Base-by-base conservation (phyloP, 352 stramenopile genomes). In the Globisporangium barbulae region DNA sequence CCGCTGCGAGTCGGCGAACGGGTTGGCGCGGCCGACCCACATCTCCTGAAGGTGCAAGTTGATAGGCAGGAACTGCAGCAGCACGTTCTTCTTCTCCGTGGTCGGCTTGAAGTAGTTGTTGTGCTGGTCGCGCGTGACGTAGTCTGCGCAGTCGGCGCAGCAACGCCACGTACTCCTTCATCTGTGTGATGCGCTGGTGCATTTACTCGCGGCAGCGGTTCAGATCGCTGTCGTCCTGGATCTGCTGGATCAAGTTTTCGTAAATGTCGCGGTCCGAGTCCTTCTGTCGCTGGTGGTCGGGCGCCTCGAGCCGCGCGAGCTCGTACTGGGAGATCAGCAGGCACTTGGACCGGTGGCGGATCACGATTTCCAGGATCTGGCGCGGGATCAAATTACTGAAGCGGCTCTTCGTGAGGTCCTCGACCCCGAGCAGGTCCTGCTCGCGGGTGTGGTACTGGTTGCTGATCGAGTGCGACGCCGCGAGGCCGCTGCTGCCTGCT, bases 401-500 rank as follows among this genome's bases (percentile, higher is more conserved):
- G 45, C 83, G 80, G 45, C 83, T 92, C 55, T 95, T 85, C 0
- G 83, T 92, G 12, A 95, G 62, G 52, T 93, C 85, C 64, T 95
- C 87, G 1, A 95, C 87, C 0, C 94, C 87, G 12, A 95, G 61
- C 19, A 96, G 61, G 0, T 77, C 85, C 30, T 90, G 75, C 57
- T 96, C 87, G 64, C 85, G 87, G 50, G 94, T 91, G 54, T 94
- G 87, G 64, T 94, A 96, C 67, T 94, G 85, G 63, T 86, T 92
- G 59, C 81, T 93, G 50, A 93, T 88, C 2, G 80, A 88, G 25
- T 89, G 80, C 2, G 72, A 74, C 19, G 74, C 63, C 19, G 80
- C 59, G 10, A 93, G 56, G 4, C 85, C 83, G 30, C 55, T 81
- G 7, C 83, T 74, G 6, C 81, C 72, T 42, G 78, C 83, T 33